Evolutionary conservation across 2,329 filamentous ascomycete species (phyloP).

Genomic region (Pseudogymnoascus sp.): DNA sequence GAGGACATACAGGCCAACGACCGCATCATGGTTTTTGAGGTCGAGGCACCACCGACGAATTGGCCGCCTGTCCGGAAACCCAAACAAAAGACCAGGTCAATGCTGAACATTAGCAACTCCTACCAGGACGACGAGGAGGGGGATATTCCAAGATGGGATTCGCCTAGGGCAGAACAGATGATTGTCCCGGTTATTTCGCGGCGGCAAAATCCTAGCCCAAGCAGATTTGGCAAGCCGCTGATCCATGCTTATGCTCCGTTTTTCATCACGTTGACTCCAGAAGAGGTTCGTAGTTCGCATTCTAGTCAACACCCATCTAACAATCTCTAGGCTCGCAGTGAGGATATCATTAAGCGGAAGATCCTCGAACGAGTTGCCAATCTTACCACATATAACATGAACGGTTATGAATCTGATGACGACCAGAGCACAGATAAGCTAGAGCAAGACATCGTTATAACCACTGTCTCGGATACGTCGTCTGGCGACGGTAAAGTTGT

Average conservation of each 20-base stretch:
- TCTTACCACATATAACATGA: constrained; percentile 62
- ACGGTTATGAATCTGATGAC: constrained; percentile 39
- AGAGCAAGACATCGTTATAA: constrained; percentile 62
- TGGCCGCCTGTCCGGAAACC: constrained; percentile 48
- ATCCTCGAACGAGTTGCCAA: constrained; percentile 67
- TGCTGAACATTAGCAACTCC: constrained; percentile 40
- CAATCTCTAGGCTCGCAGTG: constrained; percentile 37
- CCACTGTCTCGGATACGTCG: constrained; percentile 54
- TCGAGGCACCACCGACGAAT: constrained; percentile 74
- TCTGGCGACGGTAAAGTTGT: constrained; percentile 63
- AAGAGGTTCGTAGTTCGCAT: constrained; percentile 48
- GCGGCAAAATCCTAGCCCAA: constrained; percentile 28
- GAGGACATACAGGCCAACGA: constrained; percentile 61
- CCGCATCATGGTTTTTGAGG: constrained; percentile 64
- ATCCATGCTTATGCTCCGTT: constrained; percentile 37
- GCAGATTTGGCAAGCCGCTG: constrained; percentile 30
- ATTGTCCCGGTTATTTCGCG: constrained; percentile 66
- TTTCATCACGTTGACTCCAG: constrained; percentile 66
- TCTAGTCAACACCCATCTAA: constrained; percentile 29
- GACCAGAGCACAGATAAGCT: constrained; percentile 38
- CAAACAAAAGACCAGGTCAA: constrained; percentile 36
- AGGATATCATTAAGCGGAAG: constrained; percentile 72
- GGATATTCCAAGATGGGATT: constrained; percentile 45
- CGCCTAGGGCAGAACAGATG: constrained; percentile 55
- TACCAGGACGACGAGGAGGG: constrained; percentile 39